Percentiles rank a stretch among this genome's conserved stretches.
phyloP scores from a whole-genome alignment of 257 asterid genomes.

The Rubia yunnanensis region DNA sequence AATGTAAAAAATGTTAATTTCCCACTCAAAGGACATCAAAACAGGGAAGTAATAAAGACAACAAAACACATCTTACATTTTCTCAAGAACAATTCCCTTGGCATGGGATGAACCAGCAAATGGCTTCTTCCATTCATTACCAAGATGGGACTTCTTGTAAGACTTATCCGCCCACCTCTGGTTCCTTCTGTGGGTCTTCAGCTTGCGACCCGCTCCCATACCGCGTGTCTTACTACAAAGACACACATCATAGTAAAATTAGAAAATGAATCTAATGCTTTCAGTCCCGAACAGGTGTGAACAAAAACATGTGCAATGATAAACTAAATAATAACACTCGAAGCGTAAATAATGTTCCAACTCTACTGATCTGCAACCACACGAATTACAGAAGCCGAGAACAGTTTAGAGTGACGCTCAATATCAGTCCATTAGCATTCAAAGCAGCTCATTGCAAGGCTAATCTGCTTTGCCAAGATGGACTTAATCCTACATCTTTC shows the following conservation, averaged over 20 bases:
- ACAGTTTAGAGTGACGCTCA: conserved; percentile 36
- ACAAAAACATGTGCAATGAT: not conserved
- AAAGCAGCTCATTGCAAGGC: conserved; percentile 40
- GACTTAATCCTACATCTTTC: conserved; percentile 15
- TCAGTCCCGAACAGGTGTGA: not conserved
- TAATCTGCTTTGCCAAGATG: conserved; percentile 56
- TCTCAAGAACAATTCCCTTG: conserved; percentile 68
- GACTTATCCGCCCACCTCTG: conserved; percentile 66
- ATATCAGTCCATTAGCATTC: conserved; percentile 56
- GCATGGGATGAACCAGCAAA: conserved; percentile 73
- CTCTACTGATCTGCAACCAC: conserved; percentile 48
- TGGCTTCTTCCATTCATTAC: conserved; percentile 66
- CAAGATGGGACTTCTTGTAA: conserved; percentile 63
- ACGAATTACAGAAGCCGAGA: conserved; percentile 23
- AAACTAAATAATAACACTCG: too few species aligned
- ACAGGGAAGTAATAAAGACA: not conserved
- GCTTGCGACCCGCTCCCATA: not conserved
- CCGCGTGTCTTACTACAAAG: not conserved
- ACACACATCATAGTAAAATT: not conserved
- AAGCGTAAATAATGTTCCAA: not conserved
- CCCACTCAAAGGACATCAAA: not conserved
- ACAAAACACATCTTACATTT: conserved; percentile 24
- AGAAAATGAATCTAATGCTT: too few species aligned
- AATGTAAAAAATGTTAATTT: not conserved
- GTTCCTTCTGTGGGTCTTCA: conserved; percentile 21